Conservation (phyloP, 352 stramenopile genomes). For the Pythium inflatum region DNA sequence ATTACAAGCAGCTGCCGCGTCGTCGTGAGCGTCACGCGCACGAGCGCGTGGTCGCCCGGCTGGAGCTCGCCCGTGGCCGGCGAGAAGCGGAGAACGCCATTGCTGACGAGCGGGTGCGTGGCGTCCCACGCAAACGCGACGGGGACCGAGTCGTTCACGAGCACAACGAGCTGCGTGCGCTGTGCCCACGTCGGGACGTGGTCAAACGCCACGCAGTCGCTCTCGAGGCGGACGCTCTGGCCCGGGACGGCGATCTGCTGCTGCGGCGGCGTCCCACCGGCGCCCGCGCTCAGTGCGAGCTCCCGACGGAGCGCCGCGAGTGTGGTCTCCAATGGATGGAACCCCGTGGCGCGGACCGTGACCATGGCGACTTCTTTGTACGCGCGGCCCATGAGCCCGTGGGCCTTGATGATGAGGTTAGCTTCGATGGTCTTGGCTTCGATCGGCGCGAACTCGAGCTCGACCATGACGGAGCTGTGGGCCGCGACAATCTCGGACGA, state of each 20-base stretch:
- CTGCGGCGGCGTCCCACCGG: slow-evolving; percentile 28
- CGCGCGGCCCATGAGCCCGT: slow-evolving; percentile 65
- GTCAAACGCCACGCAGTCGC: slow-evolving; percentile 60
- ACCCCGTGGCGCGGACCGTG: slow-evolving; percentile 62
- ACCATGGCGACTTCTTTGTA: slow-evolving; percentile 75
- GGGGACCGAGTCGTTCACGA: slow-evolving; percentile 44
- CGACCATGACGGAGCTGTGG: slow-evolving; percentile 62
- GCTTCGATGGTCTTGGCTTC: slow-evolving; percentile 56
- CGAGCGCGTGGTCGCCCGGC: slow-evolving; percentile 51
- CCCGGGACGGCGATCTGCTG: slow-evolving; percentile 45
- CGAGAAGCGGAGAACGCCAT: slow-evolving; percentile 51
- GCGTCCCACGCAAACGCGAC: slow-evolving; percentile 67
- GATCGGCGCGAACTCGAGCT: slow-evolving; percentile 81
- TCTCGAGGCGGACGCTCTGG: slow-evolving; percentile 51
- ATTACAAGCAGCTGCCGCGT: slow-evolving; percentile 54
- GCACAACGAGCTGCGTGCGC: slow-evolving; percentile 48
- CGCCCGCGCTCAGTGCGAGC: slow-evolving; percentile 18
- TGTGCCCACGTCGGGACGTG: slow-evolving; percentile 64
- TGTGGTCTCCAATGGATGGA: slow-evolving; percentile 47
- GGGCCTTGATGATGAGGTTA: slow-evolving; percentile 63
- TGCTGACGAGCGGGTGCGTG: slow-evolving; percentile 55
- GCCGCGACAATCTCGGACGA: slow-evolving; percentile 64
- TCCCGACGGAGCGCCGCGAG: slow-evolving; percentile 44
- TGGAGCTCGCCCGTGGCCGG: slow-evolving; percentile 54
- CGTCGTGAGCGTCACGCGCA: slow-evolving; percentile 56